These are phyloP conservation scores for Coemansia sp. DNA, from an alignment of 192 early-diverging fungal genomes.

Conservation along the genomic window DNA sequence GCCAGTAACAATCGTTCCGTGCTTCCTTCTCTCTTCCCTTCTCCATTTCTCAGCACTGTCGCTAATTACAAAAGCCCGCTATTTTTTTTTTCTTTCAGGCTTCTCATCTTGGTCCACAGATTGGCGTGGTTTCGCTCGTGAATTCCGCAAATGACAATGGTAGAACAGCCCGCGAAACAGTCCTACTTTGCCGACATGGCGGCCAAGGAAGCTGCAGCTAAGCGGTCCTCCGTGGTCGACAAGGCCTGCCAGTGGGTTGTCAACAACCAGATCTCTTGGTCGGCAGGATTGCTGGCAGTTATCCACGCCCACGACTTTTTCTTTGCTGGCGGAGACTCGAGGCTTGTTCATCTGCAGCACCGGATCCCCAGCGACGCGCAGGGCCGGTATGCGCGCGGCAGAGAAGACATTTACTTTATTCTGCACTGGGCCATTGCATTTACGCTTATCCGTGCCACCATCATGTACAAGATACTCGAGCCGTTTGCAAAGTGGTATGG, in stretches of 20 bases:
- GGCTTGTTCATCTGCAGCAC: slow-evolving; percentile 39
- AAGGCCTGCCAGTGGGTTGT: slow-evolving; percentile 35
- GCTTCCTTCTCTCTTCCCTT: not conserved
- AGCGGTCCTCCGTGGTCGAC: not conserved
- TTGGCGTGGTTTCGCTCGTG: not conserved
- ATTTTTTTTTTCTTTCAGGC: not conserved
- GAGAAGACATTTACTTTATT: slow-evolving; percentile 50
- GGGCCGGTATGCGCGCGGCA: slow-evolving; percentile 43
- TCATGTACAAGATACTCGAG: slow-evolving; percentile 36
- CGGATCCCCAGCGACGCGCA: slow-evolving; percentile 31
- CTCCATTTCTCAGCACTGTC: not conserved
- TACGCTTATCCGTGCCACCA: slow-evolving; percentile 61
- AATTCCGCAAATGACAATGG: slow-evolving; percentile 29
- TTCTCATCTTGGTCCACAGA: not conserved
- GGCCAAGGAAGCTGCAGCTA: slow-evolving; percentile 12
- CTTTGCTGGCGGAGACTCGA: slow-evolving; percentile 20
- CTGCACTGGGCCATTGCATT: slow-evolving; percentile 65
- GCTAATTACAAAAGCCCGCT: not conserved
- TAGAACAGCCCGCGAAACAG: slow-evolving; percentile 12
- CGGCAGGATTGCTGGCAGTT: slow-evolving; percentile 26
- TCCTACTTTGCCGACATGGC: slow-evolving; percentile 22
- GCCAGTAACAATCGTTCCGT: not conserved
- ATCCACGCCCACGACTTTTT: slow-evolving; percentile 30
- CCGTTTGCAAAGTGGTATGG: slow-evolving; percentile 40
- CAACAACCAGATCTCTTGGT: slow-evolving; percentile 40